Evolutionary conservation across 345 rosid species (phyloP).

Genomic region (Noccaea bulbosa): DNA sequence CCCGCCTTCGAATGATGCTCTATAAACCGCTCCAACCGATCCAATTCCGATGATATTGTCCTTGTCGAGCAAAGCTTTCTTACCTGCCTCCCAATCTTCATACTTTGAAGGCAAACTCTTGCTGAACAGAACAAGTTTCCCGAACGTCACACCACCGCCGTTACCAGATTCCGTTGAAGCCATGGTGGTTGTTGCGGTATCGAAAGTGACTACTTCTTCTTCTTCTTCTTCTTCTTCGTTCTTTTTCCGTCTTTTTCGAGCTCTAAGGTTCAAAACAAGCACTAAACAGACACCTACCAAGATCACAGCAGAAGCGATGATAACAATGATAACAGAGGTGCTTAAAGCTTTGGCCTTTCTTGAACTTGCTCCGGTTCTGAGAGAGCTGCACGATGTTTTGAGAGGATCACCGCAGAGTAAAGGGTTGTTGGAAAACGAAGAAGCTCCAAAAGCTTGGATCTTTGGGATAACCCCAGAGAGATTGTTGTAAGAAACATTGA

Average conservation of each 20-base stretch:
- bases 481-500: conserved; percentile 76
- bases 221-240: conserved; percentile 10
- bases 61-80: conserved; percentile 88
- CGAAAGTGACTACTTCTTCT: conserved; percentile 55
- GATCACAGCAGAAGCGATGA: conserved; percentile 79
- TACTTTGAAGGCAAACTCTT: conserved; percentile 86
- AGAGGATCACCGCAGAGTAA: conserved; percentile 82
- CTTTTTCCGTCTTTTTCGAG: conserved; percentile 53
- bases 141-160: conserved; percentile 62
- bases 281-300: conserved; percentile 78
- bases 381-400: conserved; percentile 51
- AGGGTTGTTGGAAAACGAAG: conserved; percentile 72
- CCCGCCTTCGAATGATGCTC: conserved; percentile 81
- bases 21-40: conserved; percentile 80
- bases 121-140: conserved; percentile 92
- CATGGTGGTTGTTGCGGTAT: conserved; percentile 50
- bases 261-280: conserved; percentile 74
- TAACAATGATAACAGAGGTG: conserved; percentile 75
- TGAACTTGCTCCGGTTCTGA: conserved; percentile 38
- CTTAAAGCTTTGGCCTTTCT: conserved; percentile 59
- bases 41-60: conserved; percentile 82
- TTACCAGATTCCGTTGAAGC: conserved; percentile 35
- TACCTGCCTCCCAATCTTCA: conserved; percentile 96
- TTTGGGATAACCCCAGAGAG: conserved; percentile 71
- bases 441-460: conserved; percentile 62